Base-by-base conservation (phyloP, 371 early-diverging fungal species). In the Lichtheimia corymbifera region DNA sequence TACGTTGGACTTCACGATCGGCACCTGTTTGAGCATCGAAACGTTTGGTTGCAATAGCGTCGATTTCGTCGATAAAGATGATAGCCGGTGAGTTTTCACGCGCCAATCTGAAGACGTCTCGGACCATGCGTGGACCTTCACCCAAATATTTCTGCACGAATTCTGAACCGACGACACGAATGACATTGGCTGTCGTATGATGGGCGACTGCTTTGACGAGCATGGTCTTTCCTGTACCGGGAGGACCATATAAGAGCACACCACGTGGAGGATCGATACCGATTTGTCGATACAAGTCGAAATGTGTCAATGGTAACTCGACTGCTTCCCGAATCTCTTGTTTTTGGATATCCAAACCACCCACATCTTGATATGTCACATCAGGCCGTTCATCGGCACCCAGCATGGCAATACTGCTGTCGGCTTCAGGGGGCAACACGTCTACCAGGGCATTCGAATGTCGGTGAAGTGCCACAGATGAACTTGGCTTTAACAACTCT, bases 61-160 rank as follows among this genome's bases (percentile, higher is more conserved):
- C 99, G 70, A 99, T 99, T 85, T 99, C 99, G 77, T 99, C 99
- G 72, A 99, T 99, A 81, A 99, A 99, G 61, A 99, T 97, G 74
- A 99, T 99, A 4, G 97, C 87, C n/a, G 99, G 99, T 13, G 99
- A 94, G 74, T 99, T 97, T 72, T 97, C 97, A 50, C 99, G 89
- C 2, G 99, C 99, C 58, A 99, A 76, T 60, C 98, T 86, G 88
- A 99, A 99, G 22, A 99, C 94, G 73, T 99, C 99, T 66, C 99
- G 91, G 7, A 99, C 99, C 95, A 99, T 97, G 62, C 99, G 94
- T 41, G 99, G 99, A 15, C 99, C 99, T 70, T 99, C 99, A 62
- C 99, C 99, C 25, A 99, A 82, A 77, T 99, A 99, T 77, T 99
- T 99, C 76, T 99, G 99, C 45, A 99, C 99, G 81, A 99, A 96